Evolutionary conservation across 495 filamentous ascomycete genomes (phyloP).

Genomic region (Pyrenopolyporus hunteri): DNA sequence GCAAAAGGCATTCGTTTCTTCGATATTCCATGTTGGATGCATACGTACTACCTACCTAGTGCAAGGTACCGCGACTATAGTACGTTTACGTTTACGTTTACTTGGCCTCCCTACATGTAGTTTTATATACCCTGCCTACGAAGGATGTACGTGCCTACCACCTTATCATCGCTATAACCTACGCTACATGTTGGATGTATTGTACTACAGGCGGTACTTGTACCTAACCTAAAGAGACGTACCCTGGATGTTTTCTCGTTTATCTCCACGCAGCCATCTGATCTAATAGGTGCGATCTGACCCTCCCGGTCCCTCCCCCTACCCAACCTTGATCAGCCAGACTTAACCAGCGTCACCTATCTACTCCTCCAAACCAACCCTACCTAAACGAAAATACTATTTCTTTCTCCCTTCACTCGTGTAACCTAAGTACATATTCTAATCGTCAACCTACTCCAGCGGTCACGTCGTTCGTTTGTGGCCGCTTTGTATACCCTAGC

Average conservation of each 20-base stretch:
- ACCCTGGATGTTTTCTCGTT: constrained; percentile 8
- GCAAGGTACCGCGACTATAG: no score
- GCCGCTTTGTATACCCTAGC: constrained; percentile 24
- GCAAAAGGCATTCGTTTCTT: constrained; percentile 27
- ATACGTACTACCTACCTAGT: constrained; percentile 4
- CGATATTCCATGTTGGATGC: constrained; percentile 20
- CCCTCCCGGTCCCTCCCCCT: background rate
- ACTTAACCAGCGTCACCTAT: background rate
- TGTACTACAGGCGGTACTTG: no score
- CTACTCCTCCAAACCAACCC: constrained; percentile 10
- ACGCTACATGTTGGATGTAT: no score
- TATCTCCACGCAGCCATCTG: constrained; percentile 16
- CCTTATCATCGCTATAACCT: no score
- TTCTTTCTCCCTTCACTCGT: constrained; percentile 19
- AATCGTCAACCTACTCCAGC: constrained; percentile 3
- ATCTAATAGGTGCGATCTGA: constrained; percentile 22
- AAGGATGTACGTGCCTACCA: background rate
- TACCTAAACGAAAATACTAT: constrained; percentile 13
- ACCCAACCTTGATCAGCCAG: background rate
- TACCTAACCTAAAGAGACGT: no score
- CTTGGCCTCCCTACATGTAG: no score
- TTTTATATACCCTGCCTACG: background rate
- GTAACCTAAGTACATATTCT: constrained; percentile 23
- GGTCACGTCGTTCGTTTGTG: constrained; percentile 33
- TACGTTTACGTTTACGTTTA: no score